Conservation (phyloP, 1,139 yeast species). For the Casaregolazyma lundiana region DNA sequence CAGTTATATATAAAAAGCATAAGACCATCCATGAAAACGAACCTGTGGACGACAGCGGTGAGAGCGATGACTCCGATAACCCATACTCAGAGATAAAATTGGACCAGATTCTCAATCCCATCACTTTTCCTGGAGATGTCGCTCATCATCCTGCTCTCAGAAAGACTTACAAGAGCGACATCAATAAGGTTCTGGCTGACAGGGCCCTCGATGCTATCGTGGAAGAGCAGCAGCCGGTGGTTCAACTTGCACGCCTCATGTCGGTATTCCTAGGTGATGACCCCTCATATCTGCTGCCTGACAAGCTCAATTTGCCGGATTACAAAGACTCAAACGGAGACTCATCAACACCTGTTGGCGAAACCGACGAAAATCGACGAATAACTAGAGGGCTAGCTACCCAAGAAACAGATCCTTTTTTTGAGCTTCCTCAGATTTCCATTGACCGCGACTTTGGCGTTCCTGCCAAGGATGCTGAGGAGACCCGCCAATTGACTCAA, state of each 20-base stretch:
- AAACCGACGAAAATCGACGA: constrained; percentile 26
- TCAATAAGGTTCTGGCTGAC: constrained; percentile 52
- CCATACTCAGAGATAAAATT: constrained; percentile 42
- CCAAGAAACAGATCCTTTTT: constrained; percentile 54
- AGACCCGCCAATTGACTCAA: constrained; percentile 60
- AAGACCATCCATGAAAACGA: constrained; percentile 19
- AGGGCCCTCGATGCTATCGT: constrained; percentile 76
- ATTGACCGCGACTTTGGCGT: constrained; percentile 45
- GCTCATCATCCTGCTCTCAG: constrained; percentile 66
- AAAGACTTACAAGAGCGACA: constrained; percentile 54
- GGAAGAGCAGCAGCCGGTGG: constrained; percentile 71
- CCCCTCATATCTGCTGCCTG: constrained; percentile 61
- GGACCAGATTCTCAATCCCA: constrained; percentile 65
- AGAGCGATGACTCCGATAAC: constrained; percentile 32
- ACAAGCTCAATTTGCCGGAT: constrained; percentile 58
- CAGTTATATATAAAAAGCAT: constrained; percentile 33
- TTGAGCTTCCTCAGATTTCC: constrained; percentile 52
- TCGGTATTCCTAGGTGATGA: constrained; percentile 85
- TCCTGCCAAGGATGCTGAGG: constrained; percentile 53
- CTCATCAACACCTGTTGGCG: constrained; percentile 1
- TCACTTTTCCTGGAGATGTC: constrained; percentile 75
- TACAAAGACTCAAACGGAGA: constrained; percentile 55
- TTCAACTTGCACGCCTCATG: constrained; percentile 63
- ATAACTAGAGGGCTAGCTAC: constrained; percentile 35
- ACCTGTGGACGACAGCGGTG: constrained; percentile 21